Evolutionary conservation across 345 rosid genomes (phyloP), one percentile per base, ranked within the genome.

Genomic region (Xanthoceras sorbifolium): DNA sequence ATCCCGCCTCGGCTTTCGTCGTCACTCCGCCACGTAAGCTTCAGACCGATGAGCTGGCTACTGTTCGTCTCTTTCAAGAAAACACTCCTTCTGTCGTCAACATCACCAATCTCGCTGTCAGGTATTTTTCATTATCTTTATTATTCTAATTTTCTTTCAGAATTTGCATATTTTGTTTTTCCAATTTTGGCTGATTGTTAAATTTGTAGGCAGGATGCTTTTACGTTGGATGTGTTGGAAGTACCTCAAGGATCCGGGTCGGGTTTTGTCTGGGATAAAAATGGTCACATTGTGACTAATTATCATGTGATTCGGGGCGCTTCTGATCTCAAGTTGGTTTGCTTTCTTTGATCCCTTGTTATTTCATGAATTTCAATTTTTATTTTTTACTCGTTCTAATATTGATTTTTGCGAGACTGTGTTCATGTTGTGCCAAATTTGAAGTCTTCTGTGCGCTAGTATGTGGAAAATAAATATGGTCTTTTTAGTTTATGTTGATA

Each of bases 221-320:
- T 95, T 66, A 95, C 99, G 18, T 82, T 95, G 83, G 99, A 95
- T 52, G 92, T 95, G 44, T 83, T 95, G 83, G 98, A 95, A 89
- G 99, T 95, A 68, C 97, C 99, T 0, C 99, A 95, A 83, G 99
- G 98, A 2, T 93, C 98, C 28, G 98, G 99, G 25, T 95, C 99
- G 29, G 97, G 98, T 42, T 95, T 95, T 79, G 96, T 95, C 26
- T 95, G 98, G 98, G 98, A 95, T 79, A 89, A 80, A 72, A 73
- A 82, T 0, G 99, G 99, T 50, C 91, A 93, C 84, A 38, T 95
- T 71, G 99, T 95, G 74, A 95, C 99, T 67, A 95, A 95, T 81
- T 95, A 86, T 82, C 99, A 93, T 74, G 98, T 95, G 57, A 95
- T 95, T 69, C 97, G 99, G 46, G 98, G 94, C 38, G 99, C 99